Evolutionary conservation across 2,329 filamentous ascomycete genomes (phyloP).

Genomic region (Graphilbum fragrans): DNA sequence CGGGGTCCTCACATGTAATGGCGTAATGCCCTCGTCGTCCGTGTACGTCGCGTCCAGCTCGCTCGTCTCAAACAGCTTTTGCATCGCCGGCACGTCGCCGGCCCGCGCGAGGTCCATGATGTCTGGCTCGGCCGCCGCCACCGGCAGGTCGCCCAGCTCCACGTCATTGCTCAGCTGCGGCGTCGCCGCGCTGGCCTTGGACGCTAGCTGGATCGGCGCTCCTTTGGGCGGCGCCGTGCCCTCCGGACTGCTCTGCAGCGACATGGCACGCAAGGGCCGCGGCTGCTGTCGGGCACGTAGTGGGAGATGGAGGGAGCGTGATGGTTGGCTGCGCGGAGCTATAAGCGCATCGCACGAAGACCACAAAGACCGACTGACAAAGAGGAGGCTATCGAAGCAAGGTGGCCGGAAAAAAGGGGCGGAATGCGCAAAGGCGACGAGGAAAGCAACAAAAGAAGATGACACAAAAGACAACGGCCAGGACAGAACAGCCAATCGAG

Average conservation of each 20-base stretch:
- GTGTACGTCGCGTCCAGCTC: constrained; percentile 72
- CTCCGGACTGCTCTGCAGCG: constrained; percentile 8
- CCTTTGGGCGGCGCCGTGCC: constrained; percentile 20
- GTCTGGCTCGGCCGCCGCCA: constrained; percentile 50
- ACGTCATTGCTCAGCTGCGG: constrained; percentile 45
- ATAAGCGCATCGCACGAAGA: too few relatives aligned
- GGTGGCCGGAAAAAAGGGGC: too few relatives aligned
- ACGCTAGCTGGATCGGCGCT: constrained; percentile 40
- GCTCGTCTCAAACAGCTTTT: constrained; percentile 76
- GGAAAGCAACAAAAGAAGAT: too few relatives aligned
- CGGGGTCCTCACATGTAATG: constrained; percentile 62
- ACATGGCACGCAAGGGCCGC: too few relatives aligned
- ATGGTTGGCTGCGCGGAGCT: too few relatives aligned
- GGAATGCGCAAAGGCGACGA: too few relatives aligned
- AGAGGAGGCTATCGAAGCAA: too few relatives aligned
- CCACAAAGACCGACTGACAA: too few relatives aligned
- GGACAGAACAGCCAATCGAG: too few relatives aligned
- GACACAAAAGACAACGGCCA: too few relatives aligned
- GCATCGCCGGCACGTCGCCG: constrained; percentile 76
- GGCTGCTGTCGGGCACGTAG: too few relatives aligned
- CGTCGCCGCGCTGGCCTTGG: constrained; percentile 38
- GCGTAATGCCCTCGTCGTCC: constrained; percentile 90
- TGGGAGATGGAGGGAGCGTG: too few relatives aligned
- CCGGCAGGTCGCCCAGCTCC: constrained; percentile 35
- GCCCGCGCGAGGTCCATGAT: constrained; percentile 91